Evolutionary conservation across 192 early-diverging fungal species (phyloP).

Genomic region (Chytriomyces sp.): DNA sequence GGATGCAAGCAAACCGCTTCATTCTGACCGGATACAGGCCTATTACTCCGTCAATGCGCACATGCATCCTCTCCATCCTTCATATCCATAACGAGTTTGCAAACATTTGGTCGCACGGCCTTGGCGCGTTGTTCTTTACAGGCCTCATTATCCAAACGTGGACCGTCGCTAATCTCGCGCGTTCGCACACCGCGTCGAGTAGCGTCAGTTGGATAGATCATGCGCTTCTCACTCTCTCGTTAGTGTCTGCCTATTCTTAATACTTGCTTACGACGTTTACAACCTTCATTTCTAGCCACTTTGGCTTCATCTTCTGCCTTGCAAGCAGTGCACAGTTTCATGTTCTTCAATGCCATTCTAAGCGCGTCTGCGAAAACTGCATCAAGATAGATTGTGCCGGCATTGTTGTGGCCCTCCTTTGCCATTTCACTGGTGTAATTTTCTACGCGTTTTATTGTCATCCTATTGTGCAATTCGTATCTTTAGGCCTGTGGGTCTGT

Average conservation of each 20-base stretch:
- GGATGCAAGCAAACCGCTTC: constrained; percentile 69
- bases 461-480: constrained; percentile 41
- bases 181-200: no score
- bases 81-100: constrained; percentile 95
- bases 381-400: constrained; percentile 91
- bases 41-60: constrained; percentile 69
- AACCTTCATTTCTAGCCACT: constrained; percentile 72
- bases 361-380: constrained; percentile 62
- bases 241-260: constrained; percentile 38
- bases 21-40: constrained; percentile 84
- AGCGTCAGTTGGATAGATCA: constrained; percentile 1
- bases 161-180: neutral
- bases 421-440: constrained; percentile 37
- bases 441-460: constrained; percentile 66
- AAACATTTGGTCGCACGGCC: constrained; percentile 85
- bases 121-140: constrained; percentile 67
- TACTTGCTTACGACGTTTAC: constrained; percentile 62
- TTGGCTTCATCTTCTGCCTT: constrained; percentile 74
- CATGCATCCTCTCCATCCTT: constrained; percentile 72
- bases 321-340: constrained; percentile 79
- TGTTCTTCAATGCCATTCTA: constrained; percentile 79
- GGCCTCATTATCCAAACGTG: constrained; percentile 45
- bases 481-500: neutral
- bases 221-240: neutral
- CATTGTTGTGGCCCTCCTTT: constrained; percentile 78